Conservation (phyloP, 176 grass and related monocot species). For the Elymus sibiricus region DNA sequence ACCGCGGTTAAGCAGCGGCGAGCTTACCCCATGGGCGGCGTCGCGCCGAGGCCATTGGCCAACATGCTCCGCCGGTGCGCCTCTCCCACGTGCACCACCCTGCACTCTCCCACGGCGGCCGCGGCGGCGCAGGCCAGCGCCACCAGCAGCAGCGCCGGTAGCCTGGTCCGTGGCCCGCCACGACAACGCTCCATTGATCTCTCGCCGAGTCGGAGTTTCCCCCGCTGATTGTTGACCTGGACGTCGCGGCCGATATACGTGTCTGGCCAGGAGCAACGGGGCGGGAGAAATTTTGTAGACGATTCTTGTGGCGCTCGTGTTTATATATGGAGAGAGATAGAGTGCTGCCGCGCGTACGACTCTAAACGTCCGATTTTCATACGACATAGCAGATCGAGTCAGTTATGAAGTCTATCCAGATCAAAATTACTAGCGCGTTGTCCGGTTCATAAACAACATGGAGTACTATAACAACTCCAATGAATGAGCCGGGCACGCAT, state of each 20-base stretch:
- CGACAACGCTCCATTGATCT: slow-evolving; percentile 3
- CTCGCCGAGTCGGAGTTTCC: neutral
- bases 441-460: neutral
- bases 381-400: too few species aligned
- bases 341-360: too few species aligned
- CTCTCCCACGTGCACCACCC: slow-evolving; percentile 40
- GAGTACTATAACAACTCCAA: too few species aligned
- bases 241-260: neutral
- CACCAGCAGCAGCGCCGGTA: neutral
- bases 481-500: too few species aligned
- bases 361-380: too few species aligned
- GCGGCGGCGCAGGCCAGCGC: neutral
- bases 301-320: neutral
- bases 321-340: too few species aligned
- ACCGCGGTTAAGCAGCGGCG: neutral
- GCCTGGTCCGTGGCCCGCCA: neutral
- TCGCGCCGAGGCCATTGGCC: slow-evolving; percentile 62
- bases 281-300: neutral
- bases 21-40: slow-evolving; percentile 88
- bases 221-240: neutral
- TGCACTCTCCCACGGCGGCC: neutral
- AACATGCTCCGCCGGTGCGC: slow-evolving; percentile 62
- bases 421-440: neutral
- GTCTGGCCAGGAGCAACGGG: neutral
- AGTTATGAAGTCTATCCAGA: neutral